Base-by-base conservation (phyloP, 2,329 filamentous ascomycete species). In the Fusarium dlaminii region DNA sequence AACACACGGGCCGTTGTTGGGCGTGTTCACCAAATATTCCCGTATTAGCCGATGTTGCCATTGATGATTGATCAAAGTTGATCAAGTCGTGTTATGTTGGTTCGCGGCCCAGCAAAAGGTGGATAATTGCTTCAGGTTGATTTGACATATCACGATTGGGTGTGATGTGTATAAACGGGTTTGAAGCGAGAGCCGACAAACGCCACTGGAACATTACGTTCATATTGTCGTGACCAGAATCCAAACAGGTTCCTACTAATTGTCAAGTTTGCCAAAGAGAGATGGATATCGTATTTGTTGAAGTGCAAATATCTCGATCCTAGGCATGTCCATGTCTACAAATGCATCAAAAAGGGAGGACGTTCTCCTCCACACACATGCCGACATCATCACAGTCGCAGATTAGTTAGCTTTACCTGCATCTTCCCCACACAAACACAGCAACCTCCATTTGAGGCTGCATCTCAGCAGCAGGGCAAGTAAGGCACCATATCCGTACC, bases 1-100 rank as follows among this genome's bases (percentile, higher is more conserved):
- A 65, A 66, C 60, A 75, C 75, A 76, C 75, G 75, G 75, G 56
- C 75, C 72, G 61, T 49, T 18, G 22, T 60, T 62, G 73, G 75
- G 75, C 57, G 55, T 72, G 49, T 56, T 54, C 59, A 58, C 59
- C 63, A 63, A 46, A 42, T 36, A 51, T 66, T 67, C 39, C 63
- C 54, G 43, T 63, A 61, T 67, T 63, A 49, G 56, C 70, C 60
- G 57, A 61, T 43, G 56, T 51, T 55, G 45, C 49, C 57, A 51
- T 49, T 58, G 65, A 63, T 63, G 66, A 71, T 63, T 51, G 58
- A 43, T 45, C 42, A 45, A 49, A 63, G 40, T 40, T 60, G 58
- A 43, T 61, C 48, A 42, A 62, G 49, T 56, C 49, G 37, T 55
- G 27, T 60, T 36, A 37, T 60, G 24, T 46, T 65, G 55, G 45